Evolutionary conservation across 345 rosid species (phyloP).

Genomic region (Carallia pectinifolia): DNA sequence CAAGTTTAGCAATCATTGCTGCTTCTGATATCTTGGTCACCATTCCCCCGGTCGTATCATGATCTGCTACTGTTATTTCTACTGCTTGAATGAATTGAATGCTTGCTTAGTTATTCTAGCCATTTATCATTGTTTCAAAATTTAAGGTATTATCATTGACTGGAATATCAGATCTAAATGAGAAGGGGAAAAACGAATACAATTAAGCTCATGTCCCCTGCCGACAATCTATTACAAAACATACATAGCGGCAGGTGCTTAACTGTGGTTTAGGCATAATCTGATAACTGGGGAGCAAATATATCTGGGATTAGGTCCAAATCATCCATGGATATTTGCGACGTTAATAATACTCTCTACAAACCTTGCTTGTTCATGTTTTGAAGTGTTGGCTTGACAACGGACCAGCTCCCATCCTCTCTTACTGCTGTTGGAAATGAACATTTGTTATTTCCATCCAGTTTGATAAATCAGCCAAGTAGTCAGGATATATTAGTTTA

Average conservation of each 20-base stretch:
- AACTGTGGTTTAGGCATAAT: too few relatives aligned
- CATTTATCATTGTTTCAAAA: too few relatives aligned
- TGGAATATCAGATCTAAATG: too few relatives aligned
- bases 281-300: too few relatives aligned
- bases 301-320: background rate
- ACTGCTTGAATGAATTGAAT: slow-evolving; percentile 37
- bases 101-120: too few relatives aligned
- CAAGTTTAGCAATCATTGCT: slow-evolving; percentile 59
- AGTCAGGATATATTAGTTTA: background rate
- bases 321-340: background rate
- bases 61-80: slow-evolving; percentile 74
- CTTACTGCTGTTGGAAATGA: slow-evolving; percentile 51
- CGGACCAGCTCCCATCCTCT: slow-evolving; percentile 79
- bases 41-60: slow-evolving; percentile 93
- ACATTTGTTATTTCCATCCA: slow-evolving; percentile 4
- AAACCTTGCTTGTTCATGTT: slow-evolving; percentile 52
- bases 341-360: slow-evolving; percentile 10
- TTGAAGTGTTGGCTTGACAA: slow-evolving; percentile 51
- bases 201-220: too few relatives aligned
- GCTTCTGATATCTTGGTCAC: slow-evolving; percentile 85
- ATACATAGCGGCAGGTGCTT: too few relatives aligned
- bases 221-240: too few relatives aligned
- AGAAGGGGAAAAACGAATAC: too few relatives aligned
- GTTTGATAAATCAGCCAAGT: background rate
- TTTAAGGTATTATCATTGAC: too few relatives aligned